phyloP scores from a whole-genome alignment of 352 stramenopile species.

The Phytophthora pinifolia region DNA sequence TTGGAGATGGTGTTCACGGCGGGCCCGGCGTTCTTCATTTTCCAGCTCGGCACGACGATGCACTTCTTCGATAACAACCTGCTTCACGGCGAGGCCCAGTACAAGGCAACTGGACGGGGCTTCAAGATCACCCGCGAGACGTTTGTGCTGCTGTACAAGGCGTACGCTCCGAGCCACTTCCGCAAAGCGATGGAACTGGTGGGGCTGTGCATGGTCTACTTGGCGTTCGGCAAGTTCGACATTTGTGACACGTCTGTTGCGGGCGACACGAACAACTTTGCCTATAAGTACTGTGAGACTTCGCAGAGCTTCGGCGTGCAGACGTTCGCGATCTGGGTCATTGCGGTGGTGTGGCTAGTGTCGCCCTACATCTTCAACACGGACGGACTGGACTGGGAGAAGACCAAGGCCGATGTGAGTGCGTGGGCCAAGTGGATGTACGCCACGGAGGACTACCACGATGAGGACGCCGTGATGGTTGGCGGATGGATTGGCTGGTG shows the following conservation, averaged over 20 bases:
- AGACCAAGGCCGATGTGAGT: constrained; percentile 76
- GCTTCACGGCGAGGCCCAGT: constrained; percentile 75
- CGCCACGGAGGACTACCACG: constrained; percentile 57
- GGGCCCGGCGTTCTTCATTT: constrained; percentile 78
- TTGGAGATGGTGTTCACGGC: constrained; percentile 78
- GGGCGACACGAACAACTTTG: constrained; percentile 46
- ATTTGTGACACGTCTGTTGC: constrained; percentile 52
- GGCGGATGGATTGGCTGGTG: constrained; percentile 84
- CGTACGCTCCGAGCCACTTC: constrained; percentile 72
- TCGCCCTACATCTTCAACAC: constrained; percentile 87
- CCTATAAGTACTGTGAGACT: constrained; percentile 66
- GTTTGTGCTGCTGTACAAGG: constrained; percentile 83
- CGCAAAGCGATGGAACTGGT: constrained; percentile 80
- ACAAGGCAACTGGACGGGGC: constrained; percentile 78
- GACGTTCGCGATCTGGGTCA: constrained; percentile 82
- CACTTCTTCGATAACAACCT: constrained; percentile 89
- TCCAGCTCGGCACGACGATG: constrained; percentile 82
- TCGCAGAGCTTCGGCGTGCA: constrained; percentile 79
- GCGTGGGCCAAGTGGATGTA: constrained; percentile 87
- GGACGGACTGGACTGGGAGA: constrained; percentile 83
- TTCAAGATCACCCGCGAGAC: constrained; percentile 87
- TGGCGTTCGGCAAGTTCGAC: constrained; percentile 67
- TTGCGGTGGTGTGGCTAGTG: constrained; percentile 70
- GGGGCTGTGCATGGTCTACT: constrained; percentile 74
- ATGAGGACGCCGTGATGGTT: constrained; percentile 64